A percentile compares a stretch with the other conserved stretches of the same genome.
These are phyloP conservation scores for Pythium aphanidermatum DNA, from an alignment of 352 stramenopile species.

Conservation along the genomic window DNA sequence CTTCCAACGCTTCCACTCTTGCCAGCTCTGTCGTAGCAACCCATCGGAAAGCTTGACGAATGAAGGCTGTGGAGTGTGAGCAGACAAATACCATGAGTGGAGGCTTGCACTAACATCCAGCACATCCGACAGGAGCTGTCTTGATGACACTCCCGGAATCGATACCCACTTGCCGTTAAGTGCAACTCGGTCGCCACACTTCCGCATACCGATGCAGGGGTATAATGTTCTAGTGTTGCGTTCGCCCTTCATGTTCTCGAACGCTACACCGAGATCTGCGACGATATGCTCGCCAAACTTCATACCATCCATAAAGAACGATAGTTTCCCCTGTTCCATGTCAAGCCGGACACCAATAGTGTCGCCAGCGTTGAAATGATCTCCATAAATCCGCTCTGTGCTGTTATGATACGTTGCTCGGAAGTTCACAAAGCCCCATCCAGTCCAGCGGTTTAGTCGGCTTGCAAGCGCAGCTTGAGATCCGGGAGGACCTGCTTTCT, in stretches of 20 bases:
- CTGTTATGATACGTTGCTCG: slow-evolving; percentile 92
- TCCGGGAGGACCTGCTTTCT: slow-evolving; percentile 74
- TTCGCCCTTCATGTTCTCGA: slow-evolving; percentile 91
- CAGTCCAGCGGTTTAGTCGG: slow-evolving; percentile 85
- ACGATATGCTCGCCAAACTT: slow-evolving; percentile 99
- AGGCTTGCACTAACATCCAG: slow-evolving; percentile 89
- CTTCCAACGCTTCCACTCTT: slow-evolving; percentile 81
- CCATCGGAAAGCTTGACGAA: slow-evolving; percentile 43
- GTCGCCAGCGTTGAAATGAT: slow-evolving; percentile 92
- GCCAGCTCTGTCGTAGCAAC: slow-evolving; percentile 70
- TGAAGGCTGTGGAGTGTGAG: slow-evolving; percentile 21
- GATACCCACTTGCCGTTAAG: slow-evolving; percentile 94
- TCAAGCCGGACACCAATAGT: slow-evolving; percentile 98
- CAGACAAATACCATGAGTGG: slow-evolving; percentile 70
- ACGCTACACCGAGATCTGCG: slow-evolving; percentile 95
- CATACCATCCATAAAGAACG: slow-evolving; percentile 98
- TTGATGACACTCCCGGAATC: slow-evolving; percentile 66
- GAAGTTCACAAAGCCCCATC: slow-evolving; percentile 98
- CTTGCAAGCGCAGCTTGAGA: slow-evolving; percentile 73
- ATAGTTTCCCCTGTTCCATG: slow-evolving; percentile 96
- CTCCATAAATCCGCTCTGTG: slow-evolving; percentile 86
- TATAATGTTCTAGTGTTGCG: slow-evolving; percentile 88
- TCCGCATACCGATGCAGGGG: slow-evolving; percentile 95
- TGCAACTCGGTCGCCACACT: slow-evolving; percentile 93
- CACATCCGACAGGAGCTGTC: slow-evolving; percentile 74